Base-by-base conservation (phyloP, 2,329 filamentous ascomycete species). In the Pyricularia sp. region DNA sequence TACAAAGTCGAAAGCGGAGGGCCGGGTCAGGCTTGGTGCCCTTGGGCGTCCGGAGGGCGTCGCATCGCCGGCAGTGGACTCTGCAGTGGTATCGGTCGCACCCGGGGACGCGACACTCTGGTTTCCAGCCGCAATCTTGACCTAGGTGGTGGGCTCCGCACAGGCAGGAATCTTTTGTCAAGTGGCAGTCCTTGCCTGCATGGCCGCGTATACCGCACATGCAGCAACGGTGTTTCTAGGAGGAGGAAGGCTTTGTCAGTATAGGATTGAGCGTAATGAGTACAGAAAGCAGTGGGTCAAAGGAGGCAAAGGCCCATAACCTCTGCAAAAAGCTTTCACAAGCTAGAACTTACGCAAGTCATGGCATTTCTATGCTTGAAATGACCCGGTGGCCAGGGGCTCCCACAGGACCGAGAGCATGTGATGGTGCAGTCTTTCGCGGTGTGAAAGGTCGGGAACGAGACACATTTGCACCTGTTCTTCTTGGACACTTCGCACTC, bases 121-220 rank as follows among this genome's bases (percentile, higher is more conserved):
- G 76, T 31, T 78, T 77, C 78, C 78, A 80, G n/a, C 77, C 73
- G 55, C 78, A 80, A 68, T 79, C 78, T 70, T 81, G 78, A 0
- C 77, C 78, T 61, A 81, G 73, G 69, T 81, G 79, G 11, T 72
- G 70, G 12, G 69, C 72, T 20, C 79, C 78, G 71, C 79, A 81
- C 4, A 76, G 74, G 68, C 79, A 81, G 23, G 69, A 72, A 69
- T 74, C 74, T 17, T 61, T 61, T 5, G 25, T 61, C 36, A 77
- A 67, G 26, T 75, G 72, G 69, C 79, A 81, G 31, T 79, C 74
- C 17, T 69, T 73, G n/a, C 79, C 79, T 30, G 74, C 74, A 69
- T 81, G 79, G 2, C 77, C 78, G 25, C 70, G 72, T 3, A 77
- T 68, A n/a, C 79, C 79, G 69, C 80, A 81, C 79, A 81, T 81